Conservation (phyloP, 768 basidiomycete genomes). For the Exidia glandulosa region DNA sequence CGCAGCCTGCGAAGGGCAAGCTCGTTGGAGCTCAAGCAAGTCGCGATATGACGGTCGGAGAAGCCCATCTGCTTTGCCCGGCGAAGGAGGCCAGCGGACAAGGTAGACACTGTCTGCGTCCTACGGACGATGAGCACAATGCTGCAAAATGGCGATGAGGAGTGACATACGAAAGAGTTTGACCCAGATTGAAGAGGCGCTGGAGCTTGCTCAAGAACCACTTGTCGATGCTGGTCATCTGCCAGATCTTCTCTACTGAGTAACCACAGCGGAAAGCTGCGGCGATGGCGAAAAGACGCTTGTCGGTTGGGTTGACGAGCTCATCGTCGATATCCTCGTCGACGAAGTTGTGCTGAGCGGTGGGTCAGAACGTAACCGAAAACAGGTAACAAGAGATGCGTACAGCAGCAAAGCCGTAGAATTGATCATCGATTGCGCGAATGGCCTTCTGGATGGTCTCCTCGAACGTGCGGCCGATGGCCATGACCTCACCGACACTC, state of each 20-base stretch:
- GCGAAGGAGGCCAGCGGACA: slow-evolving; percentile 52
- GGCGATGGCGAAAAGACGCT: slow-evolving; percentile 93
- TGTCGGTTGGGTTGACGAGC: slow-evolving; percentile 88
- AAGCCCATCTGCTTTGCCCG: slow-evolving; percentile 92
- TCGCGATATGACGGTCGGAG: slow-evolving; percentile 84
- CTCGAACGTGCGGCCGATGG: slow-evolving; percentile 94
- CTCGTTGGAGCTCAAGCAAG: slow-evolving; percentile 77
- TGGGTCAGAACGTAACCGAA: neutral
- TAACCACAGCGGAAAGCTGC: slow-evolving; percentile 89
- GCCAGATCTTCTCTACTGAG: slow-evolving; percentile 90
- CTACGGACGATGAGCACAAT: slow-evolving; percentile 24
- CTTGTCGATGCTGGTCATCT: slow-evolving; percentile 96
- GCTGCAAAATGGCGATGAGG: neutral
- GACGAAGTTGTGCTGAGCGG: slow-evolving; percentile 64
- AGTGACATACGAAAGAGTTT: slow-evolving; percentile 63
- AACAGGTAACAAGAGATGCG: slow-evolving; percentile 1
- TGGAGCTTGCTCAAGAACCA: slow-evolving; percentile 93
- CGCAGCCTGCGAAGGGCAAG: slow-evolving; percentile 85
- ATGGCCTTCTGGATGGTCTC: slow-evolving; percentile 99
- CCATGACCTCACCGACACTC: slow-evolving; percentile 99
- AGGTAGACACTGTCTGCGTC: slow-evolving; percentile 48
- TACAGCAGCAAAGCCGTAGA: slow-evolving; percentile 82
- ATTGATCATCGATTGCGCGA: slow-evolving; percentile 90
- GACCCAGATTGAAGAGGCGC: slow-evolving; percentile 75
- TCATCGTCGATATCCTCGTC: slow-evolving; percentile 89